Percentiles rank a stretch among this genome's conserved stretches.
phyloP scores from a whole-genome alignment of 495 filamentous ascomycete genomes.

The Cercophora newfieldiana region DNA sequence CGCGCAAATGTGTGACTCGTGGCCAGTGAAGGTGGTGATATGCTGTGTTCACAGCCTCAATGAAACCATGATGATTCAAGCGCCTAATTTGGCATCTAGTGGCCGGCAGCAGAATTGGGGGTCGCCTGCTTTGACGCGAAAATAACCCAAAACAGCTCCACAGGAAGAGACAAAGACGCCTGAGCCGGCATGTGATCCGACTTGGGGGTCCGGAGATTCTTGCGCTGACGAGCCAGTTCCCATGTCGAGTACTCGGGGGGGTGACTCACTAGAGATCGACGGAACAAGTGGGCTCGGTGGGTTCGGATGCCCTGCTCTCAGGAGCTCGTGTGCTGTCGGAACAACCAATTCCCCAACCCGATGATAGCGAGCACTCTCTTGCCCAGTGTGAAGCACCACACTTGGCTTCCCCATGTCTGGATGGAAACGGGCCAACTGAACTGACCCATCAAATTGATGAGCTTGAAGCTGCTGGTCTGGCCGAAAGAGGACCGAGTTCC shows the following conservation, averaged over 20 bases:
- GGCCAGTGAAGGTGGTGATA: background rate
- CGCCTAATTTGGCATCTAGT: background rate
- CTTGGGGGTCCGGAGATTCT: background rate
- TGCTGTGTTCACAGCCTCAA: slow-evolving; percentile 10
- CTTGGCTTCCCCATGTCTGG: background rate
- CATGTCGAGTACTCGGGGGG: background rate
- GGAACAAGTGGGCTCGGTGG: background rate
- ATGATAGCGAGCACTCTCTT: background rate
- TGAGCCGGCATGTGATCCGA: background rate
- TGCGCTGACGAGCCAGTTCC: background rate
- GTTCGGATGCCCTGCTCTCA: background rate
- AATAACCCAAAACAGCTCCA: background rate
- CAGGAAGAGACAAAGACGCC: background rate
- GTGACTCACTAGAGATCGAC: background rate
- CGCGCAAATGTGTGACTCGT: background rate
- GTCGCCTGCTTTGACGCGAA: background rate
- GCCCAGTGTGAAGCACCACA: background rate
- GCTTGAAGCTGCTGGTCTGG: background rate
- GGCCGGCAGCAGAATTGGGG: background rate
- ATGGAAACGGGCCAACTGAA: background rate
- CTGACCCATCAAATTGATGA: background rate
- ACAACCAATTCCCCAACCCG: background rate
- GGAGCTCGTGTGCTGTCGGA: background rate
- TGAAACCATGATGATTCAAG: background rate
- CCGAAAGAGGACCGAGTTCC: background rate